phyloP scores from a whole-genome alignment of 441 rosid genomes.

The Gossypium davidsonii region DNA sequence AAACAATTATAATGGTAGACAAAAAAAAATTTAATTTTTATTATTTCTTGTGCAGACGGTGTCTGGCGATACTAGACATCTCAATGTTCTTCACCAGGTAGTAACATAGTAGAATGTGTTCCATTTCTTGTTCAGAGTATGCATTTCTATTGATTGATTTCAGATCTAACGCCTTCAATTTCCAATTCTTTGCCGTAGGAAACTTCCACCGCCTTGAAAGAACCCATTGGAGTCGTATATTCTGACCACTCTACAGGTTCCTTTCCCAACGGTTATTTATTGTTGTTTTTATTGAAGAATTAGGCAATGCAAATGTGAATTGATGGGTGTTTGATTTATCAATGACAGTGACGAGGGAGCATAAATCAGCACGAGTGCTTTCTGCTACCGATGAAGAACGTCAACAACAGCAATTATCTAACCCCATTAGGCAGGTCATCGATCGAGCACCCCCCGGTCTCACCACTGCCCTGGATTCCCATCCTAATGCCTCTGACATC shows the following conservation, averaged over 20 bases:
- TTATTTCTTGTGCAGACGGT: conserved; percentile 31
- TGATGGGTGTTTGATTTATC: conserved; percentile 19
- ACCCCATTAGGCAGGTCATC: conserved; percentile 40
- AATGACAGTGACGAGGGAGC: conserved; percentile 31
- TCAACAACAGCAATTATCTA: conserved; percentile 26
- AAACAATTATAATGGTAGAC: not conserved
- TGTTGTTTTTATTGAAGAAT: not conserved
- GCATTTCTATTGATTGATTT: not conserved
- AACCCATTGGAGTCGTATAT: conserved; percentile 44
- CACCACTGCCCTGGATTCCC: not conserved
- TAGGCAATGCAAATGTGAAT: not conserved
- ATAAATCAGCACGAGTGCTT: conserved; percentile 49
- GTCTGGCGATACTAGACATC: conserved; percentile 34
- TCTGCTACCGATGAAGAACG: conserved; percentile 36
- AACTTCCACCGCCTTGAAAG: conserved; percentile 33
- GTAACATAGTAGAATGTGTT: not conserved
- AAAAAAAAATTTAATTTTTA: not conserved
- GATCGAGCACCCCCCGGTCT: conserved; percentile 10
- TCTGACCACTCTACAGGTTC: conserved; percentile 26
- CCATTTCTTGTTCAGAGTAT: not conserved
- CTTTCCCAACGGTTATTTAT: not conserved
- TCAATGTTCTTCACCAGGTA: conserved; percentile 54
- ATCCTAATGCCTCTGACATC: not conserved
- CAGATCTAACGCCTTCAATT: not conserved
- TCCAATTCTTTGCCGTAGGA: conserved; percentile 28